Base-by-base conservation (phyloP, 495 filamentous ascomycete species). In the Tuber magnatum region DNA sequence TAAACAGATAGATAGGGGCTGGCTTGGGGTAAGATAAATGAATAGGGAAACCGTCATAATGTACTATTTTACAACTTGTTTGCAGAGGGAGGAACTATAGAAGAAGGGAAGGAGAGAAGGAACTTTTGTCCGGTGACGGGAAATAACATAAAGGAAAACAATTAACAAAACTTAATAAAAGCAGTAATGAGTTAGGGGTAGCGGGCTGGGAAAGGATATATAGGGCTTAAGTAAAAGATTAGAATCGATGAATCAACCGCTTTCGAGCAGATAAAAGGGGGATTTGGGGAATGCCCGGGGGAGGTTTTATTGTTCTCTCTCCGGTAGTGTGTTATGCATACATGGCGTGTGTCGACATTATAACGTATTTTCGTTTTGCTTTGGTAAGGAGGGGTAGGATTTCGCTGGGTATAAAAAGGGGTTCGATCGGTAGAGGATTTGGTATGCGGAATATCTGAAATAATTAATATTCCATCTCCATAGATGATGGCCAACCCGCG, bases 381-480 rank as follows among this genome's bases (percentile, higher is more conserved):
- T 5, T 61, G 51, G 8, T 61, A 61, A n/a, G 51, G 10, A 28
- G 28, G 51, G 9, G 7, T 12, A n/a, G 39, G 40, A 28, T 28
- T 32, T 35, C 39, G 69, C 28, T 22, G 7, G 69, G 35, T 71
- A 44, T 41, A 22, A 28, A 32, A 70, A 70, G 69, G 69, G 22
- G 16, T 42, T 43, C 69, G 10, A 43, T 70, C 38, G 69, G 22
- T 24, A 32, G 10, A 32, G 51, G 51, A 32, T 41, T 32, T 22
- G 32, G 12, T 35, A 42, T 61, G 74, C 24, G 18, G 76, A 46
- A 71, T 75, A 43, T 72, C 61, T 46, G 46, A 48, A 68, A 44
- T 61, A 65, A 44, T 76, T 72, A 82, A 77, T 82, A 82, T 69
- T 82, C 80, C 77, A 82, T 75, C 69, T 82, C 80, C 41, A 74